These are phyloP conservation scores for Harringtonia aguacate DNA, from an alignment of 2,329 filamentous ascomycete genomes.

Conservation along the genomic window DNA sequence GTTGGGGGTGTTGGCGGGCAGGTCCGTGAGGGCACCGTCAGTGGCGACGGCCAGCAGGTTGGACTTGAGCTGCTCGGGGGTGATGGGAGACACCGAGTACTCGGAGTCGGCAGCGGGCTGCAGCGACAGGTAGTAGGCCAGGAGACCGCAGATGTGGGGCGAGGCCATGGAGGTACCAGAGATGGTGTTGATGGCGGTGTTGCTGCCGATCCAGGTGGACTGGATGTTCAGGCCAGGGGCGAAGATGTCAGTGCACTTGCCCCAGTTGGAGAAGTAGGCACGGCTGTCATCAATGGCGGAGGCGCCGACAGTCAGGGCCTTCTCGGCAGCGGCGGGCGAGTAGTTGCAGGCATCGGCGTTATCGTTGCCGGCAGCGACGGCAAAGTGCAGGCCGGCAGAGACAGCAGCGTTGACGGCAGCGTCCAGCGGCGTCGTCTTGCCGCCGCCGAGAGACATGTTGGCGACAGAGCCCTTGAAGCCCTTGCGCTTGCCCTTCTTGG, in stretches of 20 bases:
- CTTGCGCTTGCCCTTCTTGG: slow-evolving; percentile 84
- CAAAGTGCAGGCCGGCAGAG: slow-evolving; percentile 86
- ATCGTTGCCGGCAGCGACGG: slow-evolving; percentile 96
- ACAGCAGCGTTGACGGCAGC: slow-evolving; percentile 90
- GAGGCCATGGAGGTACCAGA: slow-evolving; percentile 99
- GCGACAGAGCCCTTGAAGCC: slow-evolving; percentile 97
- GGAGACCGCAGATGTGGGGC: slow-evolving; percentile 88
- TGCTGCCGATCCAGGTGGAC: slow-evolving; percentile 97
- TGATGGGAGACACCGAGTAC: slow-evolving; percentile 81
- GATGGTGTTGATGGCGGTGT: slow-evolving; percentile 96
- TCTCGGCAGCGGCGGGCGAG: slow-evolving; percentile 84
- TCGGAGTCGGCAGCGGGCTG: slow-evolving; percentile 85
- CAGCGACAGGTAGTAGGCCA: slow-evolving; percentile 96
- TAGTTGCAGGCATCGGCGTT: slow-evolving; percentile 99
- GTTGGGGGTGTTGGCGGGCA: slow-evolving; percentile 82
- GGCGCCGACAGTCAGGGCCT: slow-evolving; percentile 92
- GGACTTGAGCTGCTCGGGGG: slow-evolving; percentile 87
- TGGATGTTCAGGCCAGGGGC: slow-evolving; percentile 93
- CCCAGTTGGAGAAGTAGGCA: slow-evolving; percentile 99
- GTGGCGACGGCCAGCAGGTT: slow-evolving; percentile 79
- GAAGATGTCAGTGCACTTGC: slow-evolving; percentile 99
- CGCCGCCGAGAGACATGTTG: slow-evolving; percentile 98
- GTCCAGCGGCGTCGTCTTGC: slow-evolving; percentile 89
- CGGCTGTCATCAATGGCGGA: slow-evolving; percentile 89
- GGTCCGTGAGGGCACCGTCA: slow-evolving; percentile 63